Evolutionary conservation across 768 basidiomycete genomes (phyloP), one percentile per base, ranked within the genome.

Genomic region (Dendrothele bispora): DNA sequence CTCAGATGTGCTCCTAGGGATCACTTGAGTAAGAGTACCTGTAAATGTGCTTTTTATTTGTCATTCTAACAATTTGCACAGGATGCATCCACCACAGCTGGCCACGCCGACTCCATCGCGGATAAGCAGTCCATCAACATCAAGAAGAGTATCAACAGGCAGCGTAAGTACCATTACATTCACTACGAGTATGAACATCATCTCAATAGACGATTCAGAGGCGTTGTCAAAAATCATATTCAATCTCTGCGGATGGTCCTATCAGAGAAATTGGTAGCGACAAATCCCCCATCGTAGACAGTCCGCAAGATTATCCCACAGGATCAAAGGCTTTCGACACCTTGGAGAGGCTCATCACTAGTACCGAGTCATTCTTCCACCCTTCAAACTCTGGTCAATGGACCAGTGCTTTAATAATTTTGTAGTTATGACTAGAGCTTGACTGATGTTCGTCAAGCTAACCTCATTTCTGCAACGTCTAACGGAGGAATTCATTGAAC

Each of bases 321-420:
- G 95, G 95, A 12, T 92, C 88, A 2, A 87, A 79, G 59, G 89
- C 94, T 18, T 73, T 98, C 50, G 91, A 95, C 56, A 84, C 91
- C 12, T 71, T 98, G 20, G 88, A 90, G 56, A 84, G 84, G 55
- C 68, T 98, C 34, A 82, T 98, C 51, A 95, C 91, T 11, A 93
- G 91, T 57, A 90, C 88, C 4, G 95, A 98, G 60, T 83, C 87
- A 0, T 95, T 88, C 73, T 98, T 97, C 68, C 95, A 98, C 64
- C 95, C 95, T 2, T 91, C 89, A 3, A 97, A 95, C 61, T 83
- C 84, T 22, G 95, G 94, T 4, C 69, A 77, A 22, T 97, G 92
- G 90, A 87, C 90, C 71, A 50, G 83, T 86, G 54, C 52, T 75
- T 61, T n/a, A n/a, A n/a, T n/a, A n/a, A n/a, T 10, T 10, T 10